Percentiles rank a stretch among this genome's conserved stretches.
phyloP scores from a whole-genome alignment of 768 basidiomycete species.

The Brasilioporus rufonigricans region DNA sequence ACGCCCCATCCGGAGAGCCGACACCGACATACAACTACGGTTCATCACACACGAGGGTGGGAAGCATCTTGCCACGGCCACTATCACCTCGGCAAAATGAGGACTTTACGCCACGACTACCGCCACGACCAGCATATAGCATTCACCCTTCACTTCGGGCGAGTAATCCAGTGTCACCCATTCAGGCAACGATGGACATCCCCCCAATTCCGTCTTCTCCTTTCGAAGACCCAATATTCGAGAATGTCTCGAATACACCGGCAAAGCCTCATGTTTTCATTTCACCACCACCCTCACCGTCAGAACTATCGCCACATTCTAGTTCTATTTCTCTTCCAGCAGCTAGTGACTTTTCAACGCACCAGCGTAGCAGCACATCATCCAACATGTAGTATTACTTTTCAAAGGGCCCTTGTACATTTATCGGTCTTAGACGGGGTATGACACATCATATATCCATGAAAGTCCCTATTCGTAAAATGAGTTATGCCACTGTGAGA shows the following conservation, averaged over 20 bases:
- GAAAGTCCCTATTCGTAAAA: conserved; percentile 14
- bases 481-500: conserved; percentile 32
- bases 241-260: background rate
- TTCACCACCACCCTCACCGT: conserved; percentile 23
- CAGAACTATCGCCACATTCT: conserved; percentile 8
- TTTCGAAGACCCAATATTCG: conserved; percentile 21
- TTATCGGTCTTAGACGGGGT: conserved; percentile 2
- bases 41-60: conserved; percentile 66
- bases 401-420: background rate
- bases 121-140: conserved; percentile 64
- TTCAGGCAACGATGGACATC: conserved; percentile 36
- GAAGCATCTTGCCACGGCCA: conserved; percentile 40
- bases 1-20: conserved; percentile 66
- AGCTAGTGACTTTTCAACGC: conserved; percentile 1
- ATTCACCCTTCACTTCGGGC: conserved; percentile 75
- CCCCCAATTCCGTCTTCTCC: conserved; percentile 28
- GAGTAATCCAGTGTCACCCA: conserved; percentile 46
- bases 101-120: conserved; percentile 74
- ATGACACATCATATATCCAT: conserved; percentile 2
- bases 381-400: conserved; percentile 14
- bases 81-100: conserved; percentile 37
- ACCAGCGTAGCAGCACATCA: conserved; percentile 10
- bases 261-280: conserved; percentile 7
- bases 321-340: conserved; percentile 16
- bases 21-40: conserved; percentile 60